Evolutionary conservation across 306 rosid species (phyloP), one percentile per base, ranked within the genome.

Genomic region (Citrullus mucosospermus): DNA sequence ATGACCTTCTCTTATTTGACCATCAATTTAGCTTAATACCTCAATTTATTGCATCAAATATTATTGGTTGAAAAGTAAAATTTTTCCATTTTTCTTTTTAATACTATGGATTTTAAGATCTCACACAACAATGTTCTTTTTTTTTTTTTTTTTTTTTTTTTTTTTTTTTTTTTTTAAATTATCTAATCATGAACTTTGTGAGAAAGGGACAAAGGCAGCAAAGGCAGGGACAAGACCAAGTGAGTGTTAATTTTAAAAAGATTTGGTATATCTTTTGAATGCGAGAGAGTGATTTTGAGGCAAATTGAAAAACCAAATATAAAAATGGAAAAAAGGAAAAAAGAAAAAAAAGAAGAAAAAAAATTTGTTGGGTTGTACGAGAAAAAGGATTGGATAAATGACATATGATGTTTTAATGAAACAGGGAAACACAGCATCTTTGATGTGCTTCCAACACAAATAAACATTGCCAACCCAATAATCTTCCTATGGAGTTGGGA

Each of bases 331-430:
- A 25, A 25, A 25, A 25, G 28, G 28, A 25, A 25, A 25, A 25
- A 25, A 25, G 28, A 25, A 25, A 25, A 25, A 25, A 25, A 6
- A 32, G 0, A 1, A 28, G 17, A 38, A 4, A 18, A 38, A 17
- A 1, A 25, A 25, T 2, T 32, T 32, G 36, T 0, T 32, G 36
- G 36, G 36, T 32, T 32, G 36, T 32, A 32, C 3, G 36, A 32
- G 36, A 39, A 0, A 63, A 65, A 65, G 63, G 78, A 84, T 82
- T 86, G 82, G 88, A 88, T 82, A 82, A 84, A 87, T 81, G 43
- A 32, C 9, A 83, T 84, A 86, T 82, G 36, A 28, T 25, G 89
- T 90, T 93, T 58, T 9, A 83, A 86, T 85, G 86, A 87, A 87
- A 87, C 89, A 83, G 78, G 82, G 36, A 78, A 86, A 8, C n/a